These are phyloP conservation scores for Cynara cardunculus DNA, from an alignment of 129 eudicot species.

Conservation along the genomic window DNA sequence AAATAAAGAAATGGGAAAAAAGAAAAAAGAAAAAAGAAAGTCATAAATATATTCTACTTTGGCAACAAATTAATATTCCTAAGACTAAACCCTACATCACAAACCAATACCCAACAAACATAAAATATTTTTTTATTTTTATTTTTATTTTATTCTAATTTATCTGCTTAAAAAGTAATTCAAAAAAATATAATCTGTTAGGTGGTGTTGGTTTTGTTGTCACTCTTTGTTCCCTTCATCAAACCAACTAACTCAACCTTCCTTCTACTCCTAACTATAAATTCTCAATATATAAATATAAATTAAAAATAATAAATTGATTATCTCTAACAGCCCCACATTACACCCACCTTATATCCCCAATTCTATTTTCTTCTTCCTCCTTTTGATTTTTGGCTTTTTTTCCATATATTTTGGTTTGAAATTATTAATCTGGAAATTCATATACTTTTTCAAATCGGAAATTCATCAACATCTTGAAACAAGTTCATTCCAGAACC, in stretches of 20 bases:
- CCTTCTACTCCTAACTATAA: constrained; percentile 48
- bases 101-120: constrained; percentile 22
- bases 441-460: not conserved
- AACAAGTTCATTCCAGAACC: constrained; percentile 5
- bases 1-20: not conserved
- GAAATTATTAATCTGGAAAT: not conserved
- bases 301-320: not conserved
- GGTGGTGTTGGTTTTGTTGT: constrained; percentile 40
- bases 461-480: not conserved
- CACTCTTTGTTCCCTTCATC: constrained; percentile 38
- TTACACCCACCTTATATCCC: constrained; percentile 56
- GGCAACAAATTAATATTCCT: constrained; percentile 23
- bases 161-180: constrained; percentile 13
- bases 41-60: constrained; percentile 11
- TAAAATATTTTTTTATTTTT: not conserved
- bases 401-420: constrained; percentile 16
- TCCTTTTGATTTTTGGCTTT: constrained; percentile 6
- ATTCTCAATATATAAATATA: not conserved
- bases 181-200: constrained; percentile 18
- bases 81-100: constrained; percentile 31
- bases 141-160: not conserved
- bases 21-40: not conserved
- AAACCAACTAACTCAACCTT: constrained; percentile 48
- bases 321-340: constrained; percentile 42
- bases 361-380: constrained; percentile 13